A percentile compares a stretch with the other conserved stretches of the same genome.
Evolutionary conservation across 768 basidiomycete genomes (phyloP).

Genomic region (Pulveroboletus sp.): DNA sequence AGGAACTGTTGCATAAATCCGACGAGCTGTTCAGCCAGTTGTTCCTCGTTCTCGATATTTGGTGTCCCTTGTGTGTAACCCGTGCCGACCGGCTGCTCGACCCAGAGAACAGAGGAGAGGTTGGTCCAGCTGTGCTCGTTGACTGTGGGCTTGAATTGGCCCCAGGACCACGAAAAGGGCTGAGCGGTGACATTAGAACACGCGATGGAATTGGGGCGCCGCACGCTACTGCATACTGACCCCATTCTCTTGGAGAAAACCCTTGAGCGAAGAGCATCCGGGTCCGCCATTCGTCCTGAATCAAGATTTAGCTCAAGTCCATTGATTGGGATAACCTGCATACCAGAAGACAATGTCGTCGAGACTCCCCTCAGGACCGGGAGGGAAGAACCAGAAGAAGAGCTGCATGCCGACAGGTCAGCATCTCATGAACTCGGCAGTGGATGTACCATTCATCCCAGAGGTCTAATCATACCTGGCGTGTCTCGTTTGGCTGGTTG

Average conservation of each 20-base stretch:
- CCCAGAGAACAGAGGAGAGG: constrained; percentile 68
- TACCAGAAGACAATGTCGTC: constrained; percentile 78
- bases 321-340: neutral
- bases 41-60: constrained; percentile 53
- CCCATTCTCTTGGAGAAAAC: constrained; percentile 70
- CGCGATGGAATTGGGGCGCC: constrained; percentile 16
- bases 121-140: constrained; percentile 80
- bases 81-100: constrained; percentile 79
- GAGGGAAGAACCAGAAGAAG: constrained; percentile 85
- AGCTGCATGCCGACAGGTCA: constrained; percentile 37
- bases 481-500: constrained; percentile 51
- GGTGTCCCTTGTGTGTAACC: constrained; percentile 71
- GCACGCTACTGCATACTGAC: constrained; percentile 33
- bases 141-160: constrained; percentile 56
- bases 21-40: constrained; percentile 50
- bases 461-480: constrained; percentile 42
- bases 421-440: neutral
- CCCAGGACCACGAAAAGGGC: constrained; percentile 65
- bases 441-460: too few species aligned
- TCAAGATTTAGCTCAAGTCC: neutral
- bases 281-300: constrained; percentile 77
- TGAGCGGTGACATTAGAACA: constrained; percentile 21
- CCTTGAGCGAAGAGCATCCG: constrained; percentile 71
- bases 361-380: constrained; percentile 62
- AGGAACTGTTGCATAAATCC: constrained; percentile 73